Base-by-base conservation (phyloP, 1,284 basidiomycete species). In the Sporisorium scitamineum region DNA sequence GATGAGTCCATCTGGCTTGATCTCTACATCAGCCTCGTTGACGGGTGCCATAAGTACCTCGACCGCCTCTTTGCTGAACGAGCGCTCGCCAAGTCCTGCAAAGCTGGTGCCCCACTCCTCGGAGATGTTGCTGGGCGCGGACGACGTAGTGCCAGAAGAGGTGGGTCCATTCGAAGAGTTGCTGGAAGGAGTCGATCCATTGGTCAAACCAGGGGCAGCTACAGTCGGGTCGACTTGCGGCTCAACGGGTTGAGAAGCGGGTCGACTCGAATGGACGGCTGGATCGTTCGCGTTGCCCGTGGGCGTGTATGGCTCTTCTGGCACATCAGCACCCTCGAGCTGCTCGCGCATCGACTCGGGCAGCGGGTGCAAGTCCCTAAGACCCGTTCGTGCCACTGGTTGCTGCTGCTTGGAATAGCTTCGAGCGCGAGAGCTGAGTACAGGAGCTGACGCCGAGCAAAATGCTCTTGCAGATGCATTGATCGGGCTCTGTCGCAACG, bases 1-100 rank as follows among this genome's bases (percentile, higher is more conserved):
- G 31, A 98, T 88, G 34, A 99, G 88, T 3, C 96, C 96, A 79
- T 98, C 96, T 94, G 79, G 95, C 85, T 97, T 98, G 57, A 97
- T 92, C 87, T 98, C 95, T 26, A 98, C 89, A 84, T 97, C 94
- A 53, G 88, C 71, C 10, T 91, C 89, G 54, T 93, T 90, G 24
- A 98, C 81, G 4, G 94, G 92, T 9, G 91, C 89, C 80, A 93
- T 88, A 27, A 98, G 87, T 2, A 93, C 86, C 1, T 93, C 90
- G 0, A 92, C 89, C 54, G 90, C 89, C 64, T 97, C 92, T 74
- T 89, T 90, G 5, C 90, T 84, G 85, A 98, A 98, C 1, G 95
- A 91, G 82, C 91, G 88, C 3, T 88, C 86, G 9, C 92, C 93
- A 44, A 98, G 87, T 0, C 96, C 96, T 62, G 90, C 88, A 84